These are phyloP conservation scores for Venturia oleaginea DNA, from an alignment of 2,329 filamentous ascomycete genomes.

Conservation along the genomic window DNA sequence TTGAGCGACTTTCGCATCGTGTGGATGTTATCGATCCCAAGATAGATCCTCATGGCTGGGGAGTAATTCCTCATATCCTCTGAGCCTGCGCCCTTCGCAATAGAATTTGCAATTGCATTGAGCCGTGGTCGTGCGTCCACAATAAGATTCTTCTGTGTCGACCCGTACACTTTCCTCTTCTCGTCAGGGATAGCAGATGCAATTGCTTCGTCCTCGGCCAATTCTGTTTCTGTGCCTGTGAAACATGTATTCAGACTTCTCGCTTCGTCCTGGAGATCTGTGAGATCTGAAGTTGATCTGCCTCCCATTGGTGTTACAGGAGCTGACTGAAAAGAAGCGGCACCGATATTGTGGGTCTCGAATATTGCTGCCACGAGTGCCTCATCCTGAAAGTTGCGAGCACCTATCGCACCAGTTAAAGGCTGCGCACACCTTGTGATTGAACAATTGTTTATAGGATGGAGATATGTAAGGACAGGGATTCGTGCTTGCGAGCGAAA, in stretches of 20 bases:
- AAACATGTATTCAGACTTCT: constrained; percentile 20
- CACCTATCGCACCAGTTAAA: constrained; percentile 72
- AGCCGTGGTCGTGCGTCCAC: constrained; percentile 91
- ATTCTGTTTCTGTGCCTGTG: constrained; percentile 50
- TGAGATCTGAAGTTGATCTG: constrained; percentile 17
- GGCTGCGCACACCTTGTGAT: constrained; percentile 94
- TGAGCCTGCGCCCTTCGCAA: constrained; percentile 83
- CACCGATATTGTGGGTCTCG: constrained; percentile 47
- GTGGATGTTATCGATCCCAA: constrained; percentile 97
- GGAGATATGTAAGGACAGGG: constrained; percentile 86
- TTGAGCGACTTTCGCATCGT: constrained; percentile 90
- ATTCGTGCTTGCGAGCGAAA: constrained; percentile 87
- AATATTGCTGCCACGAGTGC: constrained; percentile 89
- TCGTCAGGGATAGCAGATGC: constrained; percentile 39
- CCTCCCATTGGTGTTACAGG: constrained; percentile 17
- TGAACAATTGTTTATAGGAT: constrained; percentile 91
- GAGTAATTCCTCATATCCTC: constrained; percentile 98
- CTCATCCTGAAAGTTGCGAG: constrained; percentile 92
- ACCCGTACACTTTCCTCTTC: constrained; percentile 59
- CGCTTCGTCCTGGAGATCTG: constrained; percentile 20
- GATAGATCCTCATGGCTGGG: constrained; percentile 80
- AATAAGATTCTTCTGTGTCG: constrained; percentile 87
- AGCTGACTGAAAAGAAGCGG: background rate
- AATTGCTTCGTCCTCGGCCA: constrained; percentile 58
- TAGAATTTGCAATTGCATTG: constrained; percentile 85